These are phyloP conservation scores for Colletotrichum musae DNA, from an alignment of 2,329 filamentous ascomycete species.

Conservation along the genomic window DNA sequence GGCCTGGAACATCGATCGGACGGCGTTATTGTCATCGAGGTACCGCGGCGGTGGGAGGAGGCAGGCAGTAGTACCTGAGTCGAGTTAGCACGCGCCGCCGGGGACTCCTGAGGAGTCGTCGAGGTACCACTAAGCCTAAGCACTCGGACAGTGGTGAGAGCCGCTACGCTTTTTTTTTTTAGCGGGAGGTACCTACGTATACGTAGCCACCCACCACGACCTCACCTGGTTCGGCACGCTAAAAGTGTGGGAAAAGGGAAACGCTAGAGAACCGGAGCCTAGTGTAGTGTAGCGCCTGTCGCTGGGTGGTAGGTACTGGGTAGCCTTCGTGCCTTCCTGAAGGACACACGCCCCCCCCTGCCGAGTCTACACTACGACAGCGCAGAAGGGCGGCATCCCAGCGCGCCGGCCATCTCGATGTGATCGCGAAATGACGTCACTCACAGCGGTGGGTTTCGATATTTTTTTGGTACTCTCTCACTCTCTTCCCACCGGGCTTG, in stretches of 20 bases:
- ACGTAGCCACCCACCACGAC: too few relatives aligned
- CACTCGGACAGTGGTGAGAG: slow-evolving; percentile 24
- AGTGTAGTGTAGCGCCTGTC: not conserved
- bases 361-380: not conserved
- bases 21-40: not conserved
- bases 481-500: not conserved
- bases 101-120: not conserved
- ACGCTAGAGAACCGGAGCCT: slow-evolving; percentile 18
- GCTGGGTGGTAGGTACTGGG: slow-evolving; percentile 1
- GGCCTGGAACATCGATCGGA: slow-evolving; percentile 32
- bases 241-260: slow-evolving; percentile 15
- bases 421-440: slow-evolving; percentile 37
- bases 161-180: slow-evolving; percentile 7
- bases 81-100: slow-evolving; percentile 8
- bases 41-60: not conserved
- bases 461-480: not conserved
- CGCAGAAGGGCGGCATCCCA: slow-evolving; percentile 18
- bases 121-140: not conserved
- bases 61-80: not conserved
- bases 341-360: slow-evolving; percentile 23
- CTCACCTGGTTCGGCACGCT: slow-evolving; percentile 7
- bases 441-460: slow-evolving; percentile 11
- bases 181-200: too few relatives aligned
- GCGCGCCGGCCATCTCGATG: slow-evolving; percentile 39
- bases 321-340: slow-evolving; percentile 1